Evolutionary conservation across 2,329 filamentous ascomycete species (phyloP), one percentile per base, ranked within the genome.

Genomic region (Apiospora rasikravindrae): DNA sequence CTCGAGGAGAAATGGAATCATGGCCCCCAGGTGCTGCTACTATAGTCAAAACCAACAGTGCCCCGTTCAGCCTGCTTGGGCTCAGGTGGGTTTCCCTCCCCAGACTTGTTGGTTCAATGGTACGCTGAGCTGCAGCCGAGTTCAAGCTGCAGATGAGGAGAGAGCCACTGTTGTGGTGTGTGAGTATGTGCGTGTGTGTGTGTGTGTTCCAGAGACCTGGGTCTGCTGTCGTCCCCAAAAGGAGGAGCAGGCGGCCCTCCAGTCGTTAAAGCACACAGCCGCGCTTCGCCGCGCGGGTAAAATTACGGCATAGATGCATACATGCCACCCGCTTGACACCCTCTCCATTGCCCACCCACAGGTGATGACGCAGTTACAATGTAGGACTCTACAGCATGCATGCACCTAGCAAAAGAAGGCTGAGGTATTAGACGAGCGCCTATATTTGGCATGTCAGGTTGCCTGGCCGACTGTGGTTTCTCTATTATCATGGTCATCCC

Each of bases 281-380:
- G 57, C 57, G 33, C 57, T 64, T 64, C 57, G 57, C 57, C 57
- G 57, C 57, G 57, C 57, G 57, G 57, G 33, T 64, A 64, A 64
- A 64, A 40, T 64, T 64, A 64, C 33, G 57, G 29, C 57, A 64
- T 64, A 64, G 33, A 19, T 37, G 53, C 29, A 33, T 61, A 10
- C 53, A n/a, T 51, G 2, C 47, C 4, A 37, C 47, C n/a, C 16
- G 37, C 53, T 29, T 61, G 53, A 61, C 53, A 61, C 29, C 29
- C 53, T 33, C 49, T 26, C 49, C 29, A 40, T 40, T 37, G 53
- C 53, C 53, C 29, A 64, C 29, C 29, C 33, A 40, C 33, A 40
- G 33, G 57, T 22, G 33, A 40, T 64, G 33, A 64, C 22, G 57
- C 16, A 37, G 33, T 64, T 40, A 29, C 57, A n/a, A 64, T 64